Base-by-base conservation (phyloP, 1,139 yeast genomes). In the Candida tetrigidarum region DNA sequence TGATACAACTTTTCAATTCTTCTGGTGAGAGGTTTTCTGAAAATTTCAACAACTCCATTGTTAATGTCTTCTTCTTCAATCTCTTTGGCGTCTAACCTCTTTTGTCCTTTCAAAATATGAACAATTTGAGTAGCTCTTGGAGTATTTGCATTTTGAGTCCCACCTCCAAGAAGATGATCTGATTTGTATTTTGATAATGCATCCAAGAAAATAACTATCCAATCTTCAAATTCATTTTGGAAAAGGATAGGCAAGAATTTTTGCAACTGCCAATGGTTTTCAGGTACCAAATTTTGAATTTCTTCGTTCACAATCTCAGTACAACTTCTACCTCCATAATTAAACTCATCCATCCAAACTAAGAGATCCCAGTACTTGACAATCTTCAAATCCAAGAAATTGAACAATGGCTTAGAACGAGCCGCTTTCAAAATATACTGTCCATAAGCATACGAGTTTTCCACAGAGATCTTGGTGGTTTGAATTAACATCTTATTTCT, bases 321-420 rank as follows among this genome's bases (percentile, higher is more conserved):
- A 60, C 96, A 86, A 20, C 84, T 83, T 47, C 91, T 74, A 4
- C 99, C 99, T 36, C 96, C 89, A 63, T 74, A 91, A 58, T 95
- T 95, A 56, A 79, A 83, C 55, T 86, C 84, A 62, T 95, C 97
- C 96, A 92, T 89, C 98, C 99, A 95, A 3, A 93, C 70, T 50
- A 95, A 70, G 14, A 87, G 60, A 62, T 93, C 97, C 99, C 99
- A 93, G 59, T 90, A 92, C 54, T 83, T 83, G 12, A 76, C 77
- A 39, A 93, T 85, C 25, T 72, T 70, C 54, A 95, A 67, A 55
- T 92, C 97, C 54, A 95, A 68, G 61, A 84, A 91, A 54, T 86
- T 83, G 65, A 93, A 93, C 50, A 91, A 66, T 0, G 96, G 95
- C 56, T 84, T 87, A 1, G 90, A 76, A 55, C 97, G 75, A 5